A percentile compares a stretch with the other conserved stretches of the same genome.
Evolutionary conservation across 2,329 filamentous ascomycete species (phyloP).

Genomic region (Calonectria crousiana): DNA sequence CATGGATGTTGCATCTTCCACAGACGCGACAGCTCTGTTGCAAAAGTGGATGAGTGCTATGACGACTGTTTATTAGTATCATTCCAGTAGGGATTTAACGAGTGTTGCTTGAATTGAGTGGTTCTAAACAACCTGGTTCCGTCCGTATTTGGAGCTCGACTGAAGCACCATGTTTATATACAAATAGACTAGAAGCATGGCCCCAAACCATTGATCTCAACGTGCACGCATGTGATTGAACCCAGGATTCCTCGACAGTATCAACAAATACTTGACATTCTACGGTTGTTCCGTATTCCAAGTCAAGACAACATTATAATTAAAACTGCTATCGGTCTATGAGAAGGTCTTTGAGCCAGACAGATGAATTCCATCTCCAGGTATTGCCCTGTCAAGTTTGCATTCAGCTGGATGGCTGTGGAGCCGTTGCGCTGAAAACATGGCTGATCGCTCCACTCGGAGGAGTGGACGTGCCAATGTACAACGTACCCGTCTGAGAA

Average conservation of each 20-base stretch:
- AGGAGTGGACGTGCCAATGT: not conserved
- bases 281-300: not conserved
- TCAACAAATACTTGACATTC: not conserved
- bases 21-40: not conserved
- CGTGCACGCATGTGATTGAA: not conserved
- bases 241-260: not conserved
- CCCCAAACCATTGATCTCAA: not conserved
- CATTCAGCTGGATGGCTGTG: not conserved
- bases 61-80: not conserved
- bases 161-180: not conserved
- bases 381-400: no score
- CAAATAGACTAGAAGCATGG: not conserved
- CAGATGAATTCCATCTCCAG: not conserved
- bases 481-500: not conserved
- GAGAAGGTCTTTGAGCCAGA: not conserved
- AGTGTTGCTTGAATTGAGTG: no score
- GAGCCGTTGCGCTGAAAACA: not conserved
- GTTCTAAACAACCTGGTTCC: no score
- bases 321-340: not conserved
- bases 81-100: not conserved
- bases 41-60: not conserved
- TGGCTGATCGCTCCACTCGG: fast-evolving
- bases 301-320: no score
- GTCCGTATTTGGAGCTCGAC: not conserved
- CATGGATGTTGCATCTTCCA: not conserved